These are phyloP conservation scores for Asterella californica DNA, from an alignment of 225 moss, liverwort and hornwort genomes.

Conservation along the genomic window DNA sequence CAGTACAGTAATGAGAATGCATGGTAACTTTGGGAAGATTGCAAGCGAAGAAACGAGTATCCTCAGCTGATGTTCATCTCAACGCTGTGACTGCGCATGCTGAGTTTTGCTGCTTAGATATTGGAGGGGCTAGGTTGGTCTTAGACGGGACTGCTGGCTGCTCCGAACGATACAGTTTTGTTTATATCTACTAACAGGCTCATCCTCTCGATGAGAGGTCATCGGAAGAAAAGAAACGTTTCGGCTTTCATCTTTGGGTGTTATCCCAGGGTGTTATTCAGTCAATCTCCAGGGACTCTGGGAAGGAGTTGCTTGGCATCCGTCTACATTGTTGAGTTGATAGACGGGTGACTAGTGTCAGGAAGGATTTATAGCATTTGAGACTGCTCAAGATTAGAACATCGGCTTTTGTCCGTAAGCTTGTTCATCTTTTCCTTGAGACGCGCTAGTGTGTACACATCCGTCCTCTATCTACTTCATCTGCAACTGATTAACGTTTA, in stretches of 20 bases:
- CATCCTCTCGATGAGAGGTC: background rate
- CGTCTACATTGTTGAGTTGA: background rate
- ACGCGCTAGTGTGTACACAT: background rate
- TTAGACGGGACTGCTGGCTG: background rate
- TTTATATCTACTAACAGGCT: background rate
- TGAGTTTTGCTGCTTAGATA: too few relatives aligned
- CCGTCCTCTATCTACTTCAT: background rate
- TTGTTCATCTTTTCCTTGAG: background rate
- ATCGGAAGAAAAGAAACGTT: background rate
- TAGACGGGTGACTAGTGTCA: too few relatives aligned
- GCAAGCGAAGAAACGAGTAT: too few relatives aligned
- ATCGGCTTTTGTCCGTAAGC: background rate
- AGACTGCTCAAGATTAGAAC: background rate
- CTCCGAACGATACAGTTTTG: background rate
- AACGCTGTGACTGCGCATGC: background rate
- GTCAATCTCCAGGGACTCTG: background rate
- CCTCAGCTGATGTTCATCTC: background rate
- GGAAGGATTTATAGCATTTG: background rate
- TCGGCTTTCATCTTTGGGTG: background rate
- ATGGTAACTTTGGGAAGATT: background rate
- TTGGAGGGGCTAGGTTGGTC: background rate
- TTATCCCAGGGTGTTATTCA: background rate
- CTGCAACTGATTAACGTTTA: background rate
- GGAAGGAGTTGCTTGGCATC: background rate
- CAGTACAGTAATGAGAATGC: too few relatives aligned